Base-by-base conservation (phyloP, 345 rosid genomes). In the Draba incana region DNA sequence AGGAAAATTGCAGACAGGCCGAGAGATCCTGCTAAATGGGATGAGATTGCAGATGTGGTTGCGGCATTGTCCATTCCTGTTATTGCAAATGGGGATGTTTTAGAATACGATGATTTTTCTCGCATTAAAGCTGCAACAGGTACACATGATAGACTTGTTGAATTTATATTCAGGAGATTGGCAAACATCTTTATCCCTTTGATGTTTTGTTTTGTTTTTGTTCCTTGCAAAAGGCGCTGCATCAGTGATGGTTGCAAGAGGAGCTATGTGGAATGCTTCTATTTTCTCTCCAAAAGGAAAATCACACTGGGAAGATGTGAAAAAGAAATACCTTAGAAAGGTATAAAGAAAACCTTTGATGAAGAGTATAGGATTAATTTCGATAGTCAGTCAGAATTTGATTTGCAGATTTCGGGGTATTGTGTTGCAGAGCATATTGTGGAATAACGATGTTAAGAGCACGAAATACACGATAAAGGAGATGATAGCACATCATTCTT, bases 241-340 rank as follows among this genome's bases (percentile, higher is more conserved):
- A 3, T 85, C 98, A 3, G 89, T 85, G 74, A 92, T 92, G 97
- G 93, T 82, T 76, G 97, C 92, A 10, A 88, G 98, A 81, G 98
- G 97, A 68, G 97, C 97, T 57, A 83, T 88, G 72, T 90, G 98
- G 98, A 92, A 92, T 81, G 92, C 86, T 65, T 92, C 98, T 28
- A 64, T 92, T 77, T 92, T 88, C 84, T 92, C 92, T 65, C 80
- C 97, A 20, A 74, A 77, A 72, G 93, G 88, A 41, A 83, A 83
- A 68, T 38, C 78, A 44, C 84, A 78, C 6, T 90, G 90, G 93
- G 96, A 83, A 85, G 92, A 90, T 46, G 78, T 90, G 53, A 90
- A 83, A 75, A 71, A 76, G 57, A 82, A 81, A 75, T 88, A 90
- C 74, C 60, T 90, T 68, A 82, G 93, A 76, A 88, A 90, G 97